These are phyloP conservation scores for Podila horticola DNA, from an alignment of 192 early-diverging fungal genomes.

Conservation along the genomic window DNA sequence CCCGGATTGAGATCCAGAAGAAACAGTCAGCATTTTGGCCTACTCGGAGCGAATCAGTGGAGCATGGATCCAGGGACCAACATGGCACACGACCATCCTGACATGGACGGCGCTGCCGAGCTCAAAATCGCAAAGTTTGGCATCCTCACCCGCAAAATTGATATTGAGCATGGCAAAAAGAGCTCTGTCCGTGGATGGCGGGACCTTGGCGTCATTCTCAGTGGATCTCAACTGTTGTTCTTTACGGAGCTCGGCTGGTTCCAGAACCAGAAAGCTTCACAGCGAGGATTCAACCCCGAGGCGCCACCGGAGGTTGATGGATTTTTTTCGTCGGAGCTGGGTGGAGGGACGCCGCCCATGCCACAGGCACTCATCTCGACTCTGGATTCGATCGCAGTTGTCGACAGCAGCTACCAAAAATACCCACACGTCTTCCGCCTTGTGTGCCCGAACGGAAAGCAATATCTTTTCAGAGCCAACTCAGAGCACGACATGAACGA, in stretches of 20 bases:
- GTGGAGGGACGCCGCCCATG: slow-evolving; percentile 26
- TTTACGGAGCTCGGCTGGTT: slow-evolving; percentile 69
- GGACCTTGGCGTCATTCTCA: slow-evolving; percentile 78
- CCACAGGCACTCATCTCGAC: slow-evolving; percentile 65
- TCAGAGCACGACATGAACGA: slow-evolving; percentile 77
- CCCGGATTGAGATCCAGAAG: slow-evolving; percentile 28
- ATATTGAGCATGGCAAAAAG: slow-evolving; percentile 72
- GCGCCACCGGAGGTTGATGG: slow-evolving; percentile 34
- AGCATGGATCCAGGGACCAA: background rate
- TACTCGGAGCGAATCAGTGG: background rate
- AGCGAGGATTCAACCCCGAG: slow-evolving; percentile 24
- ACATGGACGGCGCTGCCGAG: slow-evolving; percentile 32
- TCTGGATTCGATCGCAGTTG: slow-evolving; percentile 72
- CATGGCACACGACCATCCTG: slow-evolving; percentile 2
- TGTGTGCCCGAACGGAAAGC: slow-evolving; percentile 74
- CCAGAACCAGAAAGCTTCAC: slow-evolving; percentile 49
- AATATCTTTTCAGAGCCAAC: slow-evolving; percentile 76
- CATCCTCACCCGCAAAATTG: slow-evolving; percentile 76
- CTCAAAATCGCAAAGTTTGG: slow-evolving; percentile 74
- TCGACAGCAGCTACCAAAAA: slow-evolving; percentile 77
- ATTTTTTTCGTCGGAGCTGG: slow-evolving; percentile 17
- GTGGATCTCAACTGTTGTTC: slow-evolving; percentile 81
- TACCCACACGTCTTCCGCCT: slow-evolving; percentile 85
- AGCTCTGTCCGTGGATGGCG: slow-evolving; percentile 75
- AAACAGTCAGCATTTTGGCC: slow-evolving; percentile 10